Percentiles rank a stretch among this genome's conserved stretches.
These are phyloP conservation scores for Xylariaceae sp. DNA, from an alignment of 2,329 filamentous ascomycete species.

Conservation along the genomic window DNA sequence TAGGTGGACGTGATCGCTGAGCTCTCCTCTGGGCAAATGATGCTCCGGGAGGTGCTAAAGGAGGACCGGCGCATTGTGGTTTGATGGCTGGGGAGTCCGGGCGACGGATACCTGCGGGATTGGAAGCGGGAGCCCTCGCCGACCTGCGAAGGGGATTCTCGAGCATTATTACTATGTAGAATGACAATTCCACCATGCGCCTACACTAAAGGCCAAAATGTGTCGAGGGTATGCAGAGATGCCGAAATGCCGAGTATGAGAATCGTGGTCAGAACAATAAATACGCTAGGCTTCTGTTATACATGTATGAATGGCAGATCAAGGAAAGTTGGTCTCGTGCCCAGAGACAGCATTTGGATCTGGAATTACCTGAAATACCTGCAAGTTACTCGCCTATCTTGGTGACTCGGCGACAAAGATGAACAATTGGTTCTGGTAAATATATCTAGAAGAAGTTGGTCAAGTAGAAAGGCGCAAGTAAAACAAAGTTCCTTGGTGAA, in stretches of 20 bases:
- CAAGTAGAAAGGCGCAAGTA: conserved; percentile 5
- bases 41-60: conserved; percentile 16
- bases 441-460: neutral
- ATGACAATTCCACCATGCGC: neutral
- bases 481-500: conserved; percentile 12
- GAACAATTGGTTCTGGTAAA: neutral
- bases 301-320: too few relatives aligned
- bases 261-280: too few relatives aligned
- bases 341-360: too few relatives aligned
- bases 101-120: conserved; percentile 22
- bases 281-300: too few relatives aligned
- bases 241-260: too few relatives aligned
- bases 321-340: too few relatives aligned
- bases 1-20: conserved; percentile 29
- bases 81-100: conserved; percentile 29
- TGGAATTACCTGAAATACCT: too few relatives aligned
- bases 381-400: too few relatives aligned
- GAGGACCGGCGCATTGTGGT: conserved; percentile 21
- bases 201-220: neutral
- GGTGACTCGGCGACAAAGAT: too few relatives aligned
- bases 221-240: neutral
- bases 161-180: conserved; percentile 12
- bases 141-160: conserved; percentile 15
- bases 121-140: conserved; percentile 2
- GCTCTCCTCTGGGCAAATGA: conserved; percentile 44